Percentiles rank a stretch among this genome's conserved stretches.
phyloP scores from a whole-genome alignment of 2,329 filamentous ascomycete species.

The Aspergillus sp. region DNA sequence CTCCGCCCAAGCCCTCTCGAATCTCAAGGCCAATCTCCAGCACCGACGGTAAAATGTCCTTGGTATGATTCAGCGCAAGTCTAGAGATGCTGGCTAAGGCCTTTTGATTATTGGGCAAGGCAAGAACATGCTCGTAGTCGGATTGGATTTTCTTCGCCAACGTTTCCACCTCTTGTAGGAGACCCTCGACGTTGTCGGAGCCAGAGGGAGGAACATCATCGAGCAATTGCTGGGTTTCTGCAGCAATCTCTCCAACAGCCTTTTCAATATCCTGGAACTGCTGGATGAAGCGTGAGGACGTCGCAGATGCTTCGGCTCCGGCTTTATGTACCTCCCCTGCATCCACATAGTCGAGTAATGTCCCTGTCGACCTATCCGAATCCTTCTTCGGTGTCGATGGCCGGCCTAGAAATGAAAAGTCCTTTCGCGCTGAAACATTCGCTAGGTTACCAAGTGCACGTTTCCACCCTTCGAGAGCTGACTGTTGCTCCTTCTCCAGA shows the following conservation, averaged over 20 bases:
- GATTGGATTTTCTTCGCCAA: conserved; percentile 82
- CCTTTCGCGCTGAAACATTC: conserved; percentile 44
- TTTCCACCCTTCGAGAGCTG: conserved; percentile 46
- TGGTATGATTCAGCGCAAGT: conserved; percentile 63
- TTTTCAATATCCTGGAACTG: conserved; percentile 63
- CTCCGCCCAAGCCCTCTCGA: conserved; percentile 47
- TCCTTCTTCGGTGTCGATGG: conserved; percentile 42
- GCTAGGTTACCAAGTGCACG: conserved; percentile 37
- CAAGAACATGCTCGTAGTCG: conserved; percentile 76
- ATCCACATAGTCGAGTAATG: conserved; percentile 75
- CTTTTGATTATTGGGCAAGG: conserved; percentile 66
- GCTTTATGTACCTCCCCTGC: conserved; percentile 70
- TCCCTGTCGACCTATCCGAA: conserved; percentile 52
- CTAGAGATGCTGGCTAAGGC: conserved; percentile 62
- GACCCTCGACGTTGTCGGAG: conserved; percentile 63
- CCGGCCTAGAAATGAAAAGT: conserved; percentile 42
- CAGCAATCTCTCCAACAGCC: conserved; percentile 59
- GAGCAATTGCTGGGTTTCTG: conserved; percentile 48
- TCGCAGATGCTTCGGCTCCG: conserved; percentile 61
- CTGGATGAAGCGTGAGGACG: conserved; percentile 59
- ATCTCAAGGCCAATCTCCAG: conserved; percentile 57
- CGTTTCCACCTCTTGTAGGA: conserved; percentile 82
- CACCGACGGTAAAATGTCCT: conserved; percentile 62
- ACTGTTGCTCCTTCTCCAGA: conserved; percentile 44
- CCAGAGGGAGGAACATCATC: conserved; percentile 51